A percentile compares a stretch with the other conserved stretches of the same genome.
These are phyloP conservation scores for Pterocarpus santalinus DNA, from an alignment of 306 rosid genomes.

Conservation along the genomic window DNA sequence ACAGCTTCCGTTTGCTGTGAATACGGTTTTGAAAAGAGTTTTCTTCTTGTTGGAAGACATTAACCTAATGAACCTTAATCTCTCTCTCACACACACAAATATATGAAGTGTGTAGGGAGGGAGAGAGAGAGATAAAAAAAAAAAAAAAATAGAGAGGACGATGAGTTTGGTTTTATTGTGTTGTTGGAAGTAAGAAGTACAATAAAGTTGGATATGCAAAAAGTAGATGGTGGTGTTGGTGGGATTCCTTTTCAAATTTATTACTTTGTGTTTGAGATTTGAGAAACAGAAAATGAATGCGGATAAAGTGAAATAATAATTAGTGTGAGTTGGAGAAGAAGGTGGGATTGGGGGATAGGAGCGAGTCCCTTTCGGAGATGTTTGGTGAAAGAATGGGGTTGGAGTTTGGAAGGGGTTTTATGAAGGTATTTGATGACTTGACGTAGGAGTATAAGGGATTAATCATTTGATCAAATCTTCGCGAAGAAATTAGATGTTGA, in stretches of 20 bases:
- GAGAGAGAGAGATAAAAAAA: neutral
- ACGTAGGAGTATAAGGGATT: conserved; percentile 40
- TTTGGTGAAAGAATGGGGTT: conserved; percentile 45
- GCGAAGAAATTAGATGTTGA: neutral
- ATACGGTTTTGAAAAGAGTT: conserved; percentile 48
- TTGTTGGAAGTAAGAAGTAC: conserved; percentile 2
- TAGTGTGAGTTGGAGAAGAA: conserved; percentile 21
- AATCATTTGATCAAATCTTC: conserved; percentile 40
- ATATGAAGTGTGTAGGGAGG: neutral
- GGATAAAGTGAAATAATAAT: conserved; percentile 21
- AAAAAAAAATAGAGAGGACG: neutral
- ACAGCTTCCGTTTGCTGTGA: conserved; percentile 55
- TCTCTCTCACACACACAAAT: neutral
- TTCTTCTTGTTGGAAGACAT: conserved; percentile 65
- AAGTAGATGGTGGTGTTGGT: conserved; percentile 47
- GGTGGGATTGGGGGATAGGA: conserved; percentile 16
- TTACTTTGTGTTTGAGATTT: conserved; percentile 32
- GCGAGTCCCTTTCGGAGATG: conserved; percentile 43
- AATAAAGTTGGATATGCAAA: neutral
- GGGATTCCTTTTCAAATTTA: conserved; percentile 49
- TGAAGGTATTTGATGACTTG: conserved; percentile 39
- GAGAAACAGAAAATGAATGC: conserved; percentile 17
- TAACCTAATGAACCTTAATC: neutral
- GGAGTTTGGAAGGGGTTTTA: conserved; percentile 43
- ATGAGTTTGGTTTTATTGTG: neutral